These are phyloP conservation scores for Ambrosiella beaveri DNA, from an alignment of 2,329 filamentous ascomycete species.

Conservation along the genomic window DNA sequence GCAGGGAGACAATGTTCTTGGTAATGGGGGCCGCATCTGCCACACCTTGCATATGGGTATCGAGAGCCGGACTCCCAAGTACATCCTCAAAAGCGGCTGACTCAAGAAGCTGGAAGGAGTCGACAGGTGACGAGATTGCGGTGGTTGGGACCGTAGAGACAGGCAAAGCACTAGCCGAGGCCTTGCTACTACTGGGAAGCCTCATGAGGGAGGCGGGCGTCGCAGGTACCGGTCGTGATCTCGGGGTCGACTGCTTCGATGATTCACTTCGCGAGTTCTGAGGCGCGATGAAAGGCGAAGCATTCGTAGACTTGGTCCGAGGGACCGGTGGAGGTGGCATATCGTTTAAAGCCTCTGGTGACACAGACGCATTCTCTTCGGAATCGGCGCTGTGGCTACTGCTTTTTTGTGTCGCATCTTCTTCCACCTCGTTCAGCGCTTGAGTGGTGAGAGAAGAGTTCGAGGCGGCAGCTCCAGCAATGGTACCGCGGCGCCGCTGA, in stretches of 20 bases:
- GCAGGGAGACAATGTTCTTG: conserved; percentile 25
- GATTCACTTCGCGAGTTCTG: conserved; percentile 24
- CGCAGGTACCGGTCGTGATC: conserved; percentile 33
- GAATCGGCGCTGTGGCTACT: conserved; percentile 31
- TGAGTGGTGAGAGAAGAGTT: conserved; percentile 41
- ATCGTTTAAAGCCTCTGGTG: conserved; percentile 43
- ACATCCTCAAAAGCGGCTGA: conserved; percentile 30
- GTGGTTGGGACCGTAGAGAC: conserved; percentile 15
- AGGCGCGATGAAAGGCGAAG: conserved; percentile 49
- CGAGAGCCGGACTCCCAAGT: conserved; percentile 20
- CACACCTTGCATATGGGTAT: conserved; percentile 3
- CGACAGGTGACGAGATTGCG: conserved; percentile 2
- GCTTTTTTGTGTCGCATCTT: conserved; percentile 15
- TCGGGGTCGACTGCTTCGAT: neutral
- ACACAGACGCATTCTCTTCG: conserved; percentile 48
- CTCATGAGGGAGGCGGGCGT: conserved; percentile 83
- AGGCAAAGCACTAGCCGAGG: conserved; percentile 25
- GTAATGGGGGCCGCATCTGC: conserved; percentile 22
- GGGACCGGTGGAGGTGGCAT: conserved; percentile 55
- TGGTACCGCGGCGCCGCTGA: conserved; percentile 31
- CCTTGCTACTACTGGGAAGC: conserved; percentile 25
- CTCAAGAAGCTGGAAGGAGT: conserved; percentile 51
- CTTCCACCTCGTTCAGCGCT: conserved; percentile 35
- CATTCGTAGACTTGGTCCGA: conserved; percentile 42
- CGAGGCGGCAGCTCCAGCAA: conserved; percentile 21